Evolutionary conservation across 495 filamentous ascomycete genomes (phyloP).

Genomic region (Daldinia childiae): DNA sequence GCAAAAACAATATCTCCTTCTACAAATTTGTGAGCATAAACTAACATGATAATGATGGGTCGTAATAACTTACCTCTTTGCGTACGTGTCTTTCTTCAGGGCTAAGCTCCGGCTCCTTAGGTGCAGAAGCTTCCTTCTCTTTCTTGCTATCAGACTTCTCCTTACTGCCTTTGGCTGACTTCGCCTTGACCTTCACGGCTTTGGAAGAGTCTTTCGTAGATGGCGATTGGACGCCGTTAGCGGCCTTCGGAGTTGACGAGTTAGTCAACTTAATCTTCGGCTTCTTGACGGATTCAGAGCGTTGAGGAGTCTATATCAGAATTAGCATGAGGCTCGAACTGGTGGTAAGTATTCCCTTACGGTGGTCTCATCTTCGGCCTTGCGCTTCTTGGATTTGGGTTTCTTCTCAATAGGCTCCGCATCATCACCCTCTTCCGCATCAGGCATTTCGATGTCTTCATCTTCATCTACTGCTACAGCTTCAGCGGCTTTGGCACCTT

Average conservation of each 20-base stretch:
- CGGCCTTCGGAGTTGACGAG: slow-evolving; percentile 60
- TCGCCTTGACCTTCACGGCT: slow-evolving; percentile 61
- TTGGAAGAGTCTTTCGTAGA: slow-evolving; percentile 51
- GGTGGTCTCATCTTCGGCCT: slow-evolving; percentile 73
- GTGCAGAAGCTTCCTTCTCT: slow-evolving; percentile 62
- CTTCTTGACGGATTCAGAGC: slow-evolving; percentile 73
- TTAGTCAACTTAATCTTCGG: slow-evolving; percentile 69
- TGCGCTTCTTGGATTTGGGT: slow-evolving; percentile 72
- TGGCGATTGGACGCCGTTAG: slow-evolving; percentile 60
- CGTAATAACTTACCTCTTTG: slow-evolving; percentile 65
- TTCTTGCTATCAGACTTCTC: slow-evolving; percentile 70
- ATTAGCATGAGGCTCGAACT: slow-evolving; percentile 26
- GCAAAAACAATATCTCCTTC: slow-evolving; percentile 80
- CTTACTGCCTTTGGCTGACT: slow-evolving; percentile 72
- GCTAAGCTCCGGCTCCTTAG: slow-evolving; percentile 62
- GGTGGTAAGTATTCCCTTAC: slow-evolving; percentile 55
- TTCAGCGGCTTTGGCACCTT: slow-evolving; percentile 68
- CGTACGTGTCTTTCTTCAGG: slow-evolving; percentile 57
- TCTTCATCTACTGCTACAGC: slow-evolving; percentile 53
- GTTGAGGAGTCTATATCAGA: slow-evolving; percentile 68
- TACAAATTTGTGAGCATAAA: slow-evolving; percentile 45
- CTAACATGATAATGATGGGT: background rate
- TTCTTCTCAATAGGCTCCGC: slow-evolving; percentile 65
- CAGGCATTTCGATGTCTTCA: slow-evolving; percentile 81
- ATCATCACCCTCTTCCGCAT: slow-evolving; percentile 61